Evolutionary conservation across 805 yeast genomes (phyloP), one percentile per base, ranked within the genome.

Genomic region (Nakazawaea ernobii): DNA sequence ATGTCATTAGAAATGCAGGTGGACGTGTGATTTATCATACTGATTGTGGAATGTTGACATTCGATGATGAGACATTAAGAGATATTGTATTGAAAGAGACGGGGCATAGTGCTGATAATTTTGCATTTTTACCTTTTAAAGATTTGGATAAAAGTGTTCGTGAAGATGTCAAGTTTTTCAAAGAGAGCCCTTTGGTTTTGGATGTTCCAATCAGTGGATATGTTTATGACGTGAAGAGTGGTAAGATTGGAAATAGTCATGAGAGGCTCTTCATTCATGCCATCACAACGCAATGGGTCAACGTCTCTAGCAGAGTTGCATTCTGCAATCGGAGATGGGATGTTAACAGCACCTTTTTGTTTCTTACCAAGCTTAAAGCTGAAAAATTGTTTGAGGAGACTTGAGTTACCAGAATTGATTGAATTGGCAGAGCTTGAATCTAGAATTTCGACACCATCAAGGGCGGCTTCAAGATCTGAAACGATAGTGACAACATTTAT

Each of bases 1-100:
- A 70, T 55, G 71, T 70, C 6, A 66, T 70, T 32, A 59, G 74
- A 52, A 70, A 70, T 50, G 74, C 74, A 11, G 74, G 74, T 11
- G 74, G 74, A 2, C 55, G 74, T 52, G 65, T 70, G 42, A 46
- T 66, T 43, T 73, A 68, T 53, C 73, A 68, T 47, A 68, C 73
- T 10, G 74, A 70, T 51, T 70, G 74, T 56, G 74, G 74, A 4
- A 70, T 70, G 74, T 54, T 70, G 36, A 68, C 73, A 1, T 70
- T 70, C 50, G 49, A 48, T 1, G 73, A 70, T 41, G 63, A 59
- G 8, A 51, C 50, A 6, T 48, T 69, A 15, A 52, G 73, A 43
- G 52, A 39, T 1, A 56, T 63, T 37, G 49, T 69, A 35, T 52
- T 54, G 41, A 43, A 60, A 30, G 69, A 69, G 35, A 59, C 66